Percentiles rank a stretch among this genome's conserved stretches.
Evolutionary conservation across 371 early-diverging fungal genomes (phyloP).

Genomic region (Catenaria anguillulae): DNA sequence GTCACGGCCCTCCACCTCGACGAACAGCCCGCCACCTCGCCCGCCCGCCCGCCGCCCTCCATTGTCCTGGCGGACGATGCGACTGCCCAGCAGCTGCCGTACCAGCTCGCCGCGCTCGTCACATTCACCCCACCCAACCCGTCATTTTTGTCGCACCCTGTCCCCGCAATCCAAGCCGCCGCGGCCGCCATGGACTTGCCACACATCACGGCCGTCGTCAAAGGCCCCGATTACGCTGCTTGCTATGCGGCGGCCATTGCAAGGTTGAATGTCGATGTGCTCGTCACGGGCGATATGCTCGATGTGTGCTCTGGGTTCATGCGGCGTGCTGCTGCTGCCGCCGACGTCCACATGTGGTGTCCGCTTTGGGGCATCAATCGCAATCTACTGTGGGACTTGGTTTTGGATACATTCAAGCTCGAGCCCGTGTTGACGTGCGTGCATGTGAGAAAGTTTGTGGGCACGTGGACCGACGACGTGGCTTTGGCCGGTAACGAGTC

Average conservation of each 20-base stretch:
- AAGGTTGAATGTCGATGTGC: neutral
- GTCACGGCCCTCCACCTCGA: neutral
- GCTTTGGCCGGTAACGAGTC: no score
- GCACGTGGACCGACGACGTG: neutral
- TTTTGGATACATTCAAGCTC: neutral
- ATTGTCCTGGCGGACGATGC: neutral
- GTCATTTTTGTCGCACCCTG: neutral
- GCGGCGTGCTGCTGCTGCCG: neutral
- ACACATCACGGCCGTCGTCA: neutral
- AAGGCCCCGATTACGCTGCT: neutral
- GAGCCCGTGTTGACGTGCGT: neutral
- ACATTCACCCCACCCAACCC: neutral
- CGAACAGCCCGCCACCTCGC: neutral
- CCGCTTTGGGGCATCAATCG: neutral
- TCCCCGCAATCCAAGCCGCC: neutral
- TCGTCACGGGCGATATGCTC: slow-evolving; percentile 1
- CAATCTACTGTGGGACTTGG: neutral
- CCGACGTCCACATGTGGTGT: neutral
- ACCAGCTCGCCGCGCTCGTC: neutral
- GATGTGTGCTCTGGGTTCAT: neutral
- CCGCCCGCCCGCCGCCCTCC: neutral
- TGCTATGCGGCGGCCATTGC: neutral
- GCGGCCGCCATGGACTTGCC: neutral
- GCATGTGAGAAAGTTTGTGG: neutral
- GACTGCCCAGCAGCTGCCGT: neutral